These are phyloP conservation scores for Colletotrichum sp. DNA, from an alignment of 2,329 filamentous ascomycete species.

Conservation along the genomic window DNA sequence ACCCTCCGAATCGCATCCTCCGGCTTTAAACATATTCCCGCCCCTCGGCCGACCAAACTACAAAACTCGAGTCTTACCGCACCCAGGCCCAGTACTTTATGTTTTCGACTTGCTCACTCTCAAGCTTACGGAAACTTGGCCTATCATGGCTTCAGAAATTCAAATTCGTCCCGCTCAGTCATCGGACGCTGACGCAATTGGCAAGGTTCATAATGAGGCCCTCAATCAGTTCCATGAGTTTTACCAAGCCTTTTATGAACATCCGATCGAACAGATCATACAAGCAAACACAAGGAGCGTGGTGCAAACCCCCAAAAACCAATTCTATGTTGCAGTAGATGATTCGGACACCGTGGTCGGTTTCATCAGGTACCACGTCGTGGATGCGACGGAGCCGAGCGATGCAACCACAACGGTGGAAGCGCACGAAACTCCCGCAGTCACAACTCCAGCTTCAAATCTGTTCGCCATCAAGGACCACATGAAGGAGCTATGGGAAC, in stretches of 20 bases:
- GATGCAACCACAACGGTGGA: neutral
- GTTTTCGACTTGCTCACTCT: neutral
- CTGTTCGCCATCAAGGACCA: conserved; percentile 20
- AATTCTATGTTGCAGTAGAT: conserved; percentile 14
- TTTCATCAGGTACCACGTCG: conserved; percentile 14
- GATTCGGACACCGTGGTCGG: conserved; percentile 9
- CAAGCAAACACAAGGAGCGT: neutral
- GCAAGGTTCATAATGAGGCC: conserved; percentile 22
- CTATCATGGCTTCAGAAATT: neutral
- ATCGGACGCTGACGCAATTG: conserved; percentile 18
- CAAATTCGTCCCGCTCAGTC: conserved; percentile 2
- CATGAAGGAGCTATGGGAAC: conserved; percentile 25
- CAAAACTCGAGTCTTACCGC: neutral
- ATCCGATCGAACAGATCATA: conserved; percentile 17
- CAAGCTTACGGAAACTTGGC: neutral
- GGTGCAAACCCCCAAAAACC: neutral
- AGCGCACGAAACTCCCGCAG: neutral
- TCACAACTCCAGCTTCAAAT: neutral
- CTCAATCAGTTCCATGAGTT: conserved; percentile 22
- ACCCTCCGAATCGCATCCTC: neutral
- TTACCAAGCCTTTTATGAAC: conserved; percentile 23
- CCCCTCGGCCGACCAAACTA: neutral
- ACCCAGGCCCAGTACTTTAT: rapidly evolving
- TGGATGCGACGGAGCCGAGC: neutral
- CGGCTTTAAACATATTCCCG: neutral